Percentiles rank a stretch among this genome's conserved stretches.
Evolutionary conservation across 306 rosid genomes (phyloP).

Genomic region (Cicer chorassanicum): DNA sequence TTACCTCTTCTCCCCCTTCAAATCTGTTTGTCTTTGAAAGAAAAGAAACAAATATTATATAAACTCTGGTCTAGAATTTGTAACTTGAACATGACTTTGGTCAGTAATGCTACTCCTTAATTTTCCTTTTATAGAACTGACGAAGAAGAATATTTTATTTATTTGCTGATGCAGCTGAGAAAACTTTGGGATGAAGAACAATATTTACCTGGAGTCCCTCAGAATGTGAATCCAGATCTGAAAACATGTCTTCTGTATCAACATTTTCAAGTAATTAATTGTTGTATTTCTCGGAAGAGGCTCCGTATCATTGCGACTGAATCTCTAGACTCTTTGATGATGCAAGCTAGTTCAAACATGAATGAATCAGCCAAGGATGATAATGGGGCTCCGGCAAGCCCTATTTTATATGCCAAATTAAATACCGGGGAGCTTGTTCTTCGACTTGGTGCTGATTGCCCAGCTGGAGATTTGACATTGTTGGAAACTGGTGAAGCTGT

Average conservation of each 20-base stretch:
- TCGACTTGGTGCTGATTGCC: conserved; percentile 79
- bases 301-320: conserved; percentile 71
- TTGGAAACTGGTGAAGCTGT: conserved; percentile 97
- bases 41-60: neutral
- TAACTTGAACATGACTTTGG: conserved; percentile 22
- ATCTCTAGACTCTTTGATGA: conserved; percentile 69
- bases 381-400: conserved; percentile 49
- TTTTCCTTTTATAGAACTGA: conserved; percentile 34
- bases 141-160: conserved; percentile 30
- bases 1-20: neutral
- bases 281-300: conserved; percentile 89
- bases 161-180: conserved; percentile 68
- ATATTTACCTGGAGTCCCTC: conserved; percentile 72
- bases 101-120: conserved; percentile 27
- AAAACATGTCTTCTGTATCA: conserved; percentile 86
- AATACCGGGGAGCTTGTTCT: conserved; percentile 83
- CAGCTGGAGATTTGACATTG: conserved; percentile 67
- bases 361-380: conserved; percentile 50
- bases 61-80: conserved; percentile 35
- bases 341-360: conserved; percentile 60
- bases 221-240: conserved; percentile 87
- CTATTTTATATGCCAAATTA: conserved; percentile 73
- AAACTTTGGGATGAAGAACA: conserved; percentile 78
- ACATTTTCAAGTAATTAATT: conserved; percentile 87
- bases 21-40: conserved; percentile 29